Base-by-base conservation (phyloP, 495 filamentous ascomycete genomes). In the Podospora bellae-mahoneyi region DNA sequence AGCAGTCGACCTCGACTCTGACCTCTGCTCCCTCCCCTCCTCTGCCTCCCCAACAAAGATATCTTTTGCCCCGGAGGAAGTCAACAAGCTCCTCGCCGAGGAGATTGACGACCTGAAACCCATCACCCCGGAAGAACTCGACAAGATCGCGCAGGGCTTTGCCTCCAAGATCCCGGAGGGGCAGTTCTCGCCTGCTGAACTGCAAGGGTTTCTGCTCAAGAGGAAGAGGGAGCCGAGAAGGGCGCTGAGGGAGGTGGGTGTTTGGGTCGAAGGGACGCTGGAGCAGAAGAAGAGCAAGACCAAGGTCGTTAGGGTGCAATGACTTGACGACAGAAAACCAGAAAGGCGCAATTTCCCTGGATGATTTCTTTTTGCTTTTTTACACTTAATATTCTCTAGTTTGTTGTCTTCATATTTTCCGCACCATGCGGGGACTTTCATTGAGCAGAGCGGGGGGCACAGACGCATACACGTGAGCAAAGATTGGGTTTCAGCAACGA, bases 141-240 rank as follows among this genome's bases (percentile, higher is more conserved):
- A 70, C 0, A 64, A 68, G 20, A 76, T 87, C 19, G 82, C 85
- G 0, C 39, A 44, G 7, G 64, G 77, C 23, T 88, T 89, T 67
- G 76, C 82, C 15, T 68, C 72, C 1, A 77, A 77, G 61, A 81
- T 88, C 60, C 85, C 87, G 9, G 69, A 73, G 6, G 75, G 75
- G 56, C 71, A 76, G 62, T 85, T 92, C 72, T 86, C 85, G 6
- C 89, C 90, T 0, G 90, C 90, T 4, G 88, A 92, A 73, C 84
- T 93, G 59, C 90, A 92, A 74, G 88, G 88, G 2, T 91, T 86
- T 73, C 73, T 92, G 28, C 75, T 92, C 19, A 87, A 84, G 71
- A 78, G 87, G 60, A 90, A 89, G 76, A 87, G 86, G 72, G 79
- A 81, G 54, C 89, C 90, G 18, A 76, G 79, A 44, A 78, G 78